Evolutionary conservation across 106 monocot genomes (phyloP).

Genomic region (Triglochin maritima): DNA sequence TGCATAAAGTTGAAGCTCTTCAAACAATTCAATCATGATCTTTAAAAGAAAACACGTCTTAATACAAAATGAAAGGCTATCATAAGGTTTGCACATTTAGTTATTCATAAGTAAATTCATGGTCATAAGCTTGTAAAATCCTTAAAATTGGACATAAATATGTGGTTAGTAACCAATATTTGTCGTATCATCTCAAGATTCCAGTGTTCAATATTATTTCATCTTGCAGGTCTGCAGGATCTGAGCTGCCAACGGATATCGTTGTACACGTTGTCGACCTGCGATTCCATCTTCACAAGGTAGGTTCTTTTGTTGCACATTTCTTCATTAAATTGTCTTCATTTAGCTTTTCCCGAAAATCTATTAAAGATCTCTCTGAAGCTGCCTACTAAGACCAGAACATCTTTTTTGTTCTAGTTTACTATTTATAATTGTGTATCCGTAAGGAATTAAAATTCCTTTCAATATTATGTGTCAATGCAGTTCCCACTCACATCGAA

Average conservation of each 20-base stretch:
- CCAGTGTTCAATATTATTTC: background rate
- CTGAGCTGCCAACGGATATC: conserved; percentile 6
- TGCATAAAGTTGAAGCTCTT: too few relatives aligned
- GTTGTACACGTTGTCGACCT: conserved; percentile 6
- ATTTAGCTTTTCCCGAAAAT: too few relatives aligned
- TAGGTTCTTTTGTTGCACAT: background rate
- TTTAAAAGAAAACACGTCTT: too few relatives aligned
- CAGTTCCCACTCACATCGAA: conserved; percentile 52
- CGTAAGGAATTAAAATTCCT: background rate
- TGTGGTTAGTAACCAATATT: background rate
- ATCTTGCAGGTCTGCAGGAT: conserved; percentile 3
- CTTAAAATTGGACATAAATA: background rate
- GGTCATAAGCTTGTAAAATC: background rate
- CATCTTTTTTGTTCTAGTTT: background rate
- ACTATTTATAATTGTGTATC: background rate
- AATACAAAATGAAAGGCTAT: too few relatives aligned
- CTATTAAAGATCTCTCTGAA: too few relatives aligned
- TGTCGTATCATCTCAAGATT: background rate
- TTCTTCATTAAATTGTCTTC: background rate
- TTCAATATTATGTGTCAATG: background rate
- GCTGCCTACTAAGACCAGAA: too few relatives aligned
- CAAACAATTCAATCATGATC: too few relatives aligned
- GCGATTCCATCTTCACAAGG: conserved; percentile 9
- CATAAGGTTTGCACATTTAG: too few relatives aligned
- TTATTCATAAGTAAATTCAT: too few relatives aligned